Conservation (phyloP, 1,284 basidiomycete species). For the Marasmius fiardii region DNA sequence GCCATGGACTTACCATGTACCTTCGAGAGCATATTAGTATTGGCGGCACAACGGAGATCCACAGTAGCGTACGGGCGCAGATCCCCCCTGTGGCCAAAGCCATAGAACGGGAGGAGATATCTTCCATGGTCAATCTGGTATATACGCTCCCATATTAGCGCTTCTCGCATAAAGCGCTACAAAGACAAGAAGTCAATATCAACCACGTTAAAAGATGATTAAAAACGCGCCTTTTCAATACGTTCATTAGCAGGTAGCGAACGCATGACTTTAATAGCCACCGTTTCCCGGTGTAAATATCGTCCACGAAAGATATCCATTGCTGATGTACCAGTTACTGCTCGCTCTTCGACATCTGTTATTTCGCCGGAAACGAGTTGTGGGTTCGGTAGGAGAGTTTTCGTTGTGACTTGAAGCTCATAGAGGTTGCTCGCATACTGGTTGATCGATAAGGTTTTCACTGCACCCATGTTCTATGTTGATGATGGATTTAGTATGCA, state of each 20-base stretch:
- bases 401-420: slow-evolving; percentile 37
- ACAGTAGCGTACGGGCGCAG: slow-evolving; percentile 43
- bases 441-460: too few relatives aligned
- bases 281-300: slow-evolving; percentile 30
- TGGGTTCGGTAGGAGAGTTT: slow-evolving; percentile 42
- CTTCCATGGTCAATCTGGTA: slow-evolving; percentile 47
- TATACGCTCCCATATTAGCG: slow-evolving; percentile 47
- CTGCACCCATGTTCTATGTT: too few relatives aligned
- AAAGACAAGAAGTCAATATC: background rate
- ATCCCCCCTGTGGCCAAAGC: slow-evolving; percentile 46
- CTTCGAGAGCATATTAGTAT: slow-evolving; percentile 29
- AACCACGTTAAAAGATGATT: background rate
- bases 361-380: slow-evolving; percentile 49
- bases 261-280: too few relatives aligned
- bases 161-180: slow-evolving; percentile 49
- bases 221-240: slow-evolving; percentile 24
- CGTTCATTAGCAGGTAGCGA: background rate
- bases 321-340: slow-evolving; percentile 43
- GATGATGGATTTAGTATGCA: too few relatives aligned
- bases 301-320: slow-evolving; percentile 51
- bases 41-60: background rate
- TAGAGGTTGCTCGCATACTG: slow-evolving; percentile 47
- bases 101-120: slow-evolving; percentile 53
- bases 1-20: slow-evolving; percentile 57
- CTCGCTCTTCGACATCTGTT: slow-evolving; percentile 37